phyloP scores from a whole-genome alignment of 2,329 filamentous ascomycete genomes.

The Phialophora expanda region DNA sequence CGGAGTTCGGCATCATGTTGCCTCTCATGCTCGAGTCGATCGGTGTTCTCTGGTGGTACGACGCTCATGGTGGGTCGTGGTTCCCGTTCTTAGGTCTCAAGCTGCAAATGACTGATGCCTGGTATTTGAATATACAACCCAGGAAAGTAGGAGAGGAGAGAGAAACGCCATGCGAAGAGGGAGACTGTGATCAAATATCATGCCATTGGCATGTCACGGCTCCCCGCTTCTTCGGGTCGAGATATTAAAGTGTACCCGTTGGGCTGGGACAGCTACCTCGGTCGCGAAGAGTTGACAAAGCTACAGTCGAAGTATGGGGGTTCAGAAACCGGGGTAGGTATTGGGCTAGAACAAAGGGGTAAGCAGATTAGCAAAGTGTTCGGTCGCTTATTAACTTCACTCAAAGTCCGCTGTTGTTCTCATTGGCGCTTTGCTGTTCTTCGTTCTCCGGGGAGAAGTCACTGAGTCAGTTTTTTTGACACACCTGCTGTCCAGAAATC shows the following conservation, averaged over 20 bases:
- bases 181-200: conserved; percentile 9
- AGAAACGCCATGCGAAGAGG: neutral
- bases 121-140: neutral
- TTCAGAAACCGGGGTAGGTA: neutral
- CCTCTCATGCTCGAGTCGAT: conserved; percentile 25
- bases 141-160: neutral
- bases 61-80: conserved; percentile 24
- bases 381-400: neutral
- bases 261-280: conserved; percentile 13
- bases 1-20: conserved; percentile 22
- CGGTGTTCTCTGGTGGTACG: conserved; percentile 27
- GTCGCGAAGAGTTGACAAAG: neutral
- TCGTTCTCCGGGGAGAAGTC: too few relatives aligned
- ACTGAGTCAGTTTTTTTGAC: neutral
- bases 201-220: neutral
- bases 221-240: conserved; percentile 18
- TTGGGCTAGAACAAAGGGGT: neutral
- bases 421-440: neutral
- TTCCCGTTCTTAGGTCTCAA: neutral
- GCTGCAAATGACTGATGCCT: neutral
- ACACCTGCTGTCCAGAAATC: neutral
- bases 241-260: neutral
- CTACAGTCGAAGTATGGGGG: neutral
- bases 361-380: neutral
- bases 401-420: neutral